Percentiles rank a stretch among this genome's conserved stretches.
Evolutionary conservation across 805 yeast species (phyloP).

Genomic region (Ogataea pini): DNA sequence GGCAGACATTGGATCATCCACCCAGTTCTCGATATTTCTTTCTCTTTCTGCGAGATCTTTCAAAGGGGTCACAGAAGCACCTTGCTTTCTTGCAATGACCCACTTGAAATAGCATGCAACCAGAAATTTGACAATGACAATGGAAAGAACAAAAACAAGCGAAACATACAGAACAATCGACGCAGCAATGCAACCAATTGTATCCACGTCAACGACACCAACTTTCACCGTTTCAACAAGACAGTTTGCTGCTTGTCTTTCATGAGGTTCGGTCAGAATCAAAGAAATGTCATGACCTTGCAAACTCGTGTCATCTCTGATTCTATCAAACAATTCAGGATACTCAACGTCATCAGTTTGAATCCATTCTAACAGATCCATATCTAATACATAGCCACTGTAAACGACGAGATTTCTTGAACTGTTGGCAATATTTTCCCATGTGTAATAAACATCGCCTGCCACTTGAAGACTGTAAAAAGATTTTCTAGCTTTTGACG

Average conservation of each 20-base stretch:
- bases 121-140: slow-evolving; percentile 74
- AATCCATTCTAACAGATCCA: slow-evolving; percentile 76
- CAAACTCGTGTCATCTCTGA: slow-evolving; percentile 54
- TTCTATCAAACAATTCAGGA: slow-evolving; percentile 68
- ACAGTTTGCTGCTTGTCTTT: slow-evolving; percentile 76
- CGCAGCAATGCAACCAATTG: slow-evolving; percentile 94
- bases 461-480: slow-evolving; percentile 58
- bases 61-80: slow-evolving; percentile 58
- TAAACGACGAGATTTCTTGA: slow-evolving; percentile 81
- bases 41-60: slow-evolving; percentile 64
- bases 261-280: slow-evolving; percentile 63
- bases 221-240: slow-evolving; percentile 82
- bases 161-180: slow-evolving; percentile 78
- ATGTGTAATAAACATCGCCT: slow-evolving; percentile 83
- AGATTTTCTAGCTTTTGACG: slow-evolving; percentile 62
- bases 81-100: slow-evolving; percentile 76
- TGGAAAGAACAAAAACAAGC: slow-evolving; percentile 77
- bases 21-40: slow-evolving; percentile 81
- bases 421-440: slow-evolving; percentile 79
- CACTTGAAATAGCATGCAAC: slow-evolving; percentile 90
- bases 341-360: slow-evolving; percentile 65
- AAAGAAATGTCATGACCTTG: slow-evolving; percentile 82
- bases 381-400: slow-evolving; percentile 85
- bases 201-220: slow-evolving; percentile 84
- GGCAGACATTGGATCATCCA: slow-evolving; percentile 56